Evolutionary conservation across 495 filamentous ascomycete species (phyloP).

Genomic region (Penicillium riverlandense): DNA sequence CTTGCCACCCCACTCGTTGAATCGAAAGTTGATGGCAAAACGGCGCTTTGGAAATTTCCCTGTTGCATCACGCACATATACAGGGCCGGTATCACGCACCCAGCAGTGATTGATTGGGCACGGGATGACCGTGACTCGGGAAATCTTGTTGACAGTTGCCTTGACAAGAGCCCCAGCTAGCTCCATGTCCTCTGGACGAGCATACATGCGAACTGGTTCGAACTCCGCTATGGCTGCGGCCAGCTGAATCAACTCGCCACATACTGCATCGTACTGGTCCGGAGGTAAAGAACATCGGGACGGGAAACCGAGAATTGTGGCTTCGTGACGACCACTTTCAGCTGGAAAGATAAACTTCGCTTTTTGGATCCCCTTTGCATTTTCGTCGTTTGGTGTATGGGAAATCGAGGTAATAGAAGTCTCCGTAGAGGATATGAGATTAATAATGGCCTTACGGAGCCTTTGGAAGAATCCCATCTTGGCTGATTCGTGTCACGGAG

Average conservation of each 20-base stretch:
- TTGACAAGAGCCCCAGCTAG: constrained; percentile 9
- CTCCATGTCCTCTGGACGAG: constrained; percentile 14
- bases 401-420: neutral
- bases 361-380: constrained; percentile 1
- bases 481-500: neutral
- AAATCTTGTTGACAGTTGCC: neutral
- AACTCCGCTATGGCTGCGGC: constrained; percentile 14
- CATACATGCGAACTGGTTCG: constrained; percentile 18
- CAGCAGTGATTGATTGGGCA: constrained; percentile 20
- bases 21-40: constrained; percentile 17
- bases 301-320: constrained; percentile 17
- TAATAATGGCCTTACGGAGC: neutral
- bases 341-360: constrained; percentile 12
- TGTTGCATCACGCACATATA: constrained; percentile 16
- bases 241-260: constrained; percentile 12
- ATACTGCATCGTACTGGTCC: constrained; percentile 10
- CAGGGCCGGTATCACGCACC: constrained; percentile 21
- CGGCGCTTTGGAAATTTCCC: constrained; percentile 6
- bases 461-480: neutral
- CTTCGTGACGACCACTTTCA: constrained; percentile 13
- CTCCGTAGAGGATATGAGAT: neutral
- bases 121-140: constrained; percentile 10
- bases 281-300: constrained; percentile 10
- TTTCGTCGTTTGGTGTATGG: neutral
- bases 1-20: constrained; percentile 24